A percentile compares a stretch with the other conserved stretches of the same genome.
Conservation (phyloP, 352 stramenopile species). For the Phytophthora pini region DNA sequence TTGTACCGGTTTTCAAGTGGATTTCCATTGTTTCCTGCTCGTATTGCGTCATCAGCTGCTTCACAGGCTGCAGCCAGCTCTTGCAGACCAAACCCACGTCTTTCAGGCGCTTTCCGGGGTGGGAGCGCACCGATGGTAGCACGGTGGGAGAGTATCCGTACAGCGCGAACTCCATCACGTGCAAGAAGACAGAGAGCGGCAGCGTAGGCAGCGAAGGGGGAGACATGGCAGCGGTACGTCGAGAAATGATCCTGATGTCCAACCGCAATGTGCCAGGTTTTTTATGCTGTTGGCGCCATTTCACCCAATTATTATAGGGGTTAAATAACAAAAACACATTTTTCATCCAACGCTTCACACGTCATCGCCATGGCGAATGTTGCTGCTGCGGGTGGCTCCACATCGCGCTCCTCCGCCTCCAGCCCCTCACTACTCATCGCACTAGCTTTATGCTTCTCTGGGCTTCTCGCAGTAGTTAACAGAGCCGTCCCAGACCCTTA, state of each 20-base stretch:
- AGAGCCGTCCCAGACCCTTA: slow-evolving; percentile 52
- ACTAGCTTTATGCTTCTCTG: slow-evolving; percentile 34
- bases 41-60: slow-evolving; percentile 11
- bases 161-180: neutral
- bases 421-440: slow-evolving; percentile 15
- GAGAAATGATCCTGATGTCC: no score
- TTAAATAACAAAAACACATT: neutral
- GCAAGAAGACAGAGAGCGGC: neutral
- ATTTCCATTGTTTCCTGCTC: slow-evolving; percentile 7
- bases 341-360: neutral
- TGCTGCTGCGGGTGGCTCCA: neutral
- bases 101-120: neutral
- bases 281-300: no score
- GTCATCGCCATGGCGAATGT: neutral
- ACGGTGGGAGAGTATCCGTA: neutral
- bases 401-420: slow-evolving; percentile 1
- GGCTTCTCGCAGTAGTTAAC: slow-evolving; percentile 48
- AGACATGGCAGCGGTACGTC: neutral
- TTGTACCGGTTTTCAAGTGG: neutral
- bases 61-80: slow-evolving; percentile 9
- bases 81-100: slow-evolving; percentile 15
- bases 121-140: neutral
- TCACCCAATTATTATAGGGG: no score
- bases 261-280: no score
- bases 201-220: neutral